Evolutionary conservation across 179 eudicot species (phyloP).

Genomic region (Beta lomatogona): DNA sequence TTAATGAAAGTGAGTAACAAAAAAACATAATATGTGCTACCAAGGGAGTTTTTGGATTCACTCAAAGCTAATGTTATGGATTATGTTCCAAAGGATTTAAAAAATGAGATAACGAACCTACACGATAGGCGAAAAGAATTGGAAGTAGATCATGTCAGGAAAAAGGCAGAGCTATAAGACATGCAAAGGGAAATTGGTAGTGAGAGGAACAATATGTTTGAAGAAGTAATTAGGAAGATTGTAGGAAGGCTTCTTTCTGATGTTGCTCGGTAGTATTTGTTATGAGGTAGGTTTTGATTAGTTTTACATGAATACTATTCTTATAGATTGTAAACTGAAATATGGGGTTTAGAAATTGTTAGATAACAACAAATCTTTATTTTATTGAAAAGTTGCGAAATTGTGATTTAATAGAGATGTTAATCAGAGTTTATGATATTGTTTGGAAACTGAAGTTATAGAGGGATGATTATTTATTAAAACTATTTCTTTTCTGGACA

Average conservation of each 20-base stretch:
- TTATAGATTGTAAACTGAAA: too few relatives aligned
- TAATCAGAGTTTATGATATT: too few relatives aligned
- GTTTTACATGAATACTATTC: too few relatives aligned
- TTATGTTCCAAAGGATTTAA: slow-evolving; percentile 1
- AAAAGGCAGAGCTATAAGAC: neutral
- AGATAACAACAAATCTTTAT: too few relatives aligned
- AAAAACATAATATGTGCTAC: neutral
- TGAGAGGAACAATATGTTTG: neutral
- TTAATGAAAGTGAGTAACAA: neutral
- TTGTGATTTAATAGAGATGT: too few relatives aligned
- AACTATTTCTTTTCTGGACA: too few relatives aligned
- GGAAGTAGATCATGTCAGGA: slow-evolving; percentile 3
- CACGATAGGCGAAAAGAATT: neutral
- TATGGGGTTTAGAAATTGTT: too few relatives aligned
- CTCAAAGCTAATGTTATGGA: neutral
- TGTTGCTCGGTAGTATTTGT: neutral
- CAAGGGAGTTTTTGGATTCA: neutral
- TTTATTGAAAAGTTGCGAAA: too few relatives aligned
- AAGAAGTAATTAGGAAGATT: neutral
- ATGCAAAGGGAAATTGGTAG: neutral
- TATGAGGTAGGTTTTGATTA: neutral
- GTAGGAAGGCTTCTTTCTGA: neutral
- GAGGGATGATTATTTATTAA: too few relatives aligned
- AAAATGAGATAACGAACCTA: neutral
- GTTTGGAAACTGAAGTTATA: too few relatives aligned